These are phyloP conservation scores for Colletotrichum viniferum DNA, from an alignment of 2,329 filamentous ascomycete species.

Conservation along the genomic window DNA sequence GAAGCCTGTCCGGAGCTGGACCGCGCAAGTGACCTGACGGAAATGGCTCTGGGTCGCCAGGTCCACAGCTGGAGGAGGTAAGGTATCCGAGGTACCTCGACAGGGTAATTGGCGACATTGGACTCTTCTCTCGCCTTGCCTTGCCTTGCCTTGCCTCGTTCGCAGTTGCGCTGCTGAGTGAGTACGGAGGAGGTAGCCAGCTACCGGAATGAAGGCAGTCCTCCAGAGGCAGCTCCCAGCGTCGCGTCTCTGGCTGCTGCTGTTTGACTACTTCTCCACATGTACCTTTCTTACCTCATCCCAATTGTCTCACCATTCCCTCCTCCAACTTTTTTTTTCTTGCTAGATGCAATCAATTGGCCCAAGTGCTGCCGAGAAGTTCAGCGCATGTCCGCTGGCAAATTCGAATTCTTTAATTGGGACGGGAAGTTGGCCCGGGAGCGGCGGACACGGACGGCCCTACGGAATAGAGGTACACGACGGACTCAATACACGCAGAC, in stretches of 20 bases:
- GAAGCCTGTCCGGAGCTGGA: background rate
- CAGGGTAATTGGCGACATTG: background rate
- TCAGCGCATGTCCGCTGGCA: background rate
- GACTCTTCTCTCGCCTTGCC: background rate
- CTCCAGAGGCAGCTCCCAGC: background rate
- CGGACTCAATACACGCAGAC: background rate
- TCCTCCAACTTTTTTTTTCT: background rate
- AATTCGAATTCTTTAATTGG: background rate
- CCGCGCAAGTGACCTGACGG: background rate
- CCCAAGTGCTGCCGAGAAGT: constrained; percentile 7
- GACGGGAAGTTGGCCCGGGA: constrained; percentile 13
- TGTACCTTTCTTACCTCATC: background rate
- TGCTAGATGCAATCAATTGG: background rate
- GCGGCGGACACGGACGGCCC: background rate
- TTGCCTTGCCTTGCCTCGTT: background rate
- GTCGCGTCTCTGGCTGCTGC: background rate
- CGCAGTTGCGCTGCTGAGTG: background rate
- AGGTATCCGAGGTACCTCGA: background rate
- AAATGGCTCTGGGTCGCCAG: background rate
- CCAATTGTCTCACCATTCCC: background rate
- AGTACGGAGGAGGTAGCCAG: background rate
- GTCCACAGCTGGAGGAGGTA: background rate
- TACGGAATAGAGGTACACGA: background rate
- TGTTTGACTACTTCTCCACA: background rate
- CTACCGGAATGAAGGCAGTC: background rate